phyloP scores from a whole-genome alignment of 768 basidiomycete species.

The Lyophyllum decastes region DNA sequence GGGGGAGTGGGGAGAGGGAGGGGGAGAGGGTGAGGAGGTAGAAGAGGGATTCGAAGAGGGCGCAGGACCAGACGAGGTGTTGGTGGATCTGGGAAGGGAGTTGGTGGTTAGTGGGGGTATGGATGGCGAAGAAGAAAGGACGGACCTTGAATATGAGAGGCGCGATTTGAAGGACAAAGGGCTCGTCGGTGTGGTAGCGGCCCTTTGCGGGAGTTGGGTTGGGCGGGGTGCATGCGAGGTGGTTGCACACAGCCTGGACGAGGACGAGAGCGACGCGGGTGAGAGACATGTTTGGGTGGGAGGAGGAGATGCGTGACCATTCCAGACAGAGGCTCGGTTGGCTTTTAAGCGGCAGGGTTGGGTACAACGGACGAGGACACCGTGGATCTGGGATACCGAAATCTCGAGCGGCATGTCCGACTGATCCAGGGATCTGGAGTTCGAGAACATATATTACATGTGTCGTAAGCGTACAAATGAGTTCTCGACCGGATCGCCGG shows the following conservation, averaged over 20 bases:
- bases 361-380: constrained; percentile 13
- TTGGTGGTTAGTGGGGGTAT: background rate
- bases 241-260: constrained; percentile 43
- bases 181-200: constrained; percentile 47
- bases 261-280: constrained; percentile 39
- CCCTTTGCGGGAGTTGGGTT: constrained; percentile 46
- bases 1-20: constrained; percentile 24
- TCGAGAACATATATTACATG: background rate
- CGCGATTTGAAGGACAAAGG: constrained; percentile 46
- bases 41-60: constrained; percentile 19
- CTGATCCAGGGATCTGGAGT: constrained; percentile 4
- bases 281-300: constrained; percentile 35
- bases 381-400: constrained; percentile 11
- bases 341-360: constrained; percentile 4
- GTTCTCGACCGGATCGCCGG: background rate
- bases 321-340: background rate
- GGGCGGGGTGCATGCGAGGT: constrained; percentile 48
- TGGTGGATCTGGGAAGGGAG: constrained; percentile 14
- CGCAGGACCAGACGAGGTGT: constrained; percentile 21
- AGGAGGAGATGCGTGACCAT: background rate
- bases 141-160: constrained; percentile 46
- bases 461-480: background rate
- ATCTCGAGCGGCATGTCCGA: constrained; percentile 4
- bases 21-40: constrained; percentile 17
- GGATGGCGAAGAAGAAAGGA: background rate